A percentile compares a stretch with the other conserved stretches of the same genome.
phyloP scores from a whole-genome alignment of 169 alveolate species.

The Cryptosporidium ryanae region DNA sequence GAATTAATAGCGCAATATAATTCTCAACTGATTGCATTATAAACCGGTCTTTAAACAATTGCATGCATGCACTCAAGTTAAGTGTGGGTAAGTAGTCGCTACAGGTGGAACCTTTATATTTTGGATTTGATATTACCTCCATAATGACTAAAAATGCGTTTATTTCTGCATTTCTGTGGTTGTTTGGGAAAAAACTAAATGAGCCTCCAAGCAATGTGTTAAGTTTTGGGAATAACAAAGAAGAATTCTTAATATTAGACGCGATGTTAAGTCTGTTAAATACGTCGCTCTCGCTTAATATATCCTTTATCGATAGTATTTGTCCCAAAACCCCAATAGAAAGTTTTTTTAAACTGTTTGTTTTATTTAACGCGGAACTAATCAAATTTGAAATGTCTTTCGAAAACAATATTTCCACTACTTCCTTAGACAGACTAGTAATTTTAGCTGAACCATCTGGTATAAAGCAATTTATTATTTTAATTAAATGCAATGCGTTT shows the following conservation, averaged over 20 bases:
- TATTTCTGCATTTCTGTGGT: conserved; percentile 1
- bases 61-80: background rate
- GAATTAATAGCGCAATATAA: conserved; percentile 30
- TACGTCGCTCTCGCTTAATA: conserved; percentile 10
- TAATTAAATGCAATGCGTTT: conserved; percentile 5
- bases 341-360: conserved; percentile 1
- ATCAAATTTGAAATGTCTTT: background rate
- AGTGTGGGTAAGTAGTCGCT: background rate
- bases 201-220: background rate
- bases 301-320: conserved; percentile 14
- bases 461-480: background rate
- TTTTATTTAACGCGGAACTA: conserved; percentile 34
- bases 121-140: conserved; percentile 24
- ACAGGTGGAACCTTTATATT: background rate
- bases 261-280: conserved; percentile 16
- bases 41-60: background rate
- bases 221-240: conserved; percentile 2
- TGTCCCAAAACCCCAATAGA: conserved; percentile 30
- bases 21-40: conserved; percentile 11
- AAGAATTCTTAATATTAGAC: conserved; percentile 3
- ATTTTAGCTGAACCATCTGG: no score
- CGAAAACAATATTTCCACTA: background rate
- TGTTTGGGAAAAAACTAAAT: background rate
- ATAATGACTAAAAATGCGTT: conserved; percentile 7
- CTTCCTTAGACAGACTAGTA: background rate